Conservation (phyloP, 2,329 filamentous ascomycete species). For the Calonectria pauciramosa region DNA sequence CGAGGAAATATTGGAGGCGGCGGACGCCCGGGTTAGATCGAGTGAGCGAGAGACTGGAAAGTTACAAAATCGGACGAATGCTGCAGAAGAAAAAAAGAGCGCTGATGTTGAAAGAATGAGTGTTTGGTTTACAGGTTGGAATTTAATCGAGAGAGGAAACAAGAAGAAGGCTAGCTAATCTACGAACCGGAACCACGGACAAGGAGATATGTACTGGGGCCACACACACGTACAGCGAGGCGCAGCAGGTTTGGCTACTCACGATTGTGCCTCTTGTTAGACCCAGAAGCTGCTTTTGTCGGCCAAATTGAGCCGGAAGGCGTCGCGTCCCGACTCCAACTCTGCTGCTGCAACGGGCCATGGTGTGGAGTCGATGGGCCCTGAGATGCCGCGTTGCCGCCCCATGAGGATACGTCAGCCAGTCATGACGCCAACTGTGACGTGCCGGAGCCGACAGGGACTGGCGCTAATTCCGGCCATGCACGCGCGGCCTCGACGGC, state of each 20-base stretch:
- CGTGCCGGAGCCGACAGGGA: slow-evolving; percentile 3
- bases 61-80: background rate
- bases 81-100: background rate
- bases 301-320: slow-evolving; percentile 7
- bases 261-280: background rate
- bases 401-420: slow-evolving; percentile 10
- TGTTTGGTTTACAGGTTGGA: slow-evolving; percentile 1
- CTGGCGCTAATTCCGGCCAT: background rate
- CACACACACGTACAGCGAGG: background rate
- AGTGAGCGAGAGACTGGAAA: slow-evolving; percentile 12
- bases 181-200: background rate
- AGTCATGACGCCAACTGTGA: slow-evolving; percentile 8
- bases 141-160: background rate
- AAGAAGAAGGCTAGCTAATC: background rate
- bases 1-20: background rate
- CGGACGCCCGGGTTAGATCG: background rate
- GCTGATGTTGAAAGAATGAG: background rate
- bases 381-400: slow-evolving; percentile 18
- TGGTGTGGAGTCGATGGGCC: slow-evolving; percentile 8
- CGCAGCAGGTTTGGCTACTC: background rate
- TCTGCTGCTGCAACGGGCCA: background rate
- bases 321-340: slow-evolving; percentile 2
- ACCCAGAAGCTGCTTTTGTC: background rate
- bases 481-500: background rate
- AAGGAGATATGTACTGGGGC: slow-evolving; percentile 10